These are phyloP conservation scores for Penicillium sp. DNA, from an alignment of 2,329 filamentous ascomycete species.

Conservation along the genomic window DNA sequence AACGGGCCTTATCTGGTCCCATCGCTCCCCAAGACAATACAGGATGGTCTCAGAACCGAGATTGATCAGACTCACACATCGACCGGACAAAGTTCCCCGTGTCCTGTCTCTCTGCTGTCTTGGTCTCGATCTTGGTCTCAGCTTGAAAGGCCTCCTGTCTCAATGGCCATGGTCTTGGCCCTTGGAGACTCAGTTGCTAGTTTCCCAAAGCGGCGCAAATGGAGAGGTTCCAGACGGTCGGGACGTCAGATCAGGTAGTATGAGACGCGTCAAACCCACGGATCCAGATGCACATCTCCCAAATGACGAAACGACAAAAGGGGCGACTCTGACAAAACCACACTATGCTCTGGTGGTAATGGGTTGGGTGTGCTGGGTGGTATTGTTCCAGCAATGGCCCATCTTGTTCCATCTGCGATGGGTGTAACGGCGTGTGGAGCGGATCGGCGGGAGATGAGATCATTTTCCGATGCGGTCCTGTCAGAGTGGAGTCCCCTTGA, in stretches of 20 bases:
- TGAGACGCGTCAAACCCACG: not conserved
- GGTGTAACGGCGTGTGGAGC: slow-evolving; percentile 3
- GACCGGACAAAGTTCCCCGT: too few relatives aligned
- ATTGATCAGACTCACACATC: too few relatives aligned
- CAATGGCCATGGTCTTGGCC: not conserved
- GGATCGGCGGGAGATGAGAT: slow-evolving; percentile 17
- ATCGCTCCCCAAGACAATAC: too few relatives aligned
- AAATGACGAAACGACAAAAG: not conserved
- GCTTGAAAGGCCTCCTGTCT: too few relatives aligned
- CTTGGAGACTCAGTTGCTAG: too few relatives aligned
- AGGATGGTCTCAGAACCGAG: not conserved
- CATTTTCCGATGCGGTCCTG: slow-evolving; percentile 7
- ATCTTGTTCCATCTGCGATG: not conserved
- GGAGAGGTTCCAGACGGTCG: slow-evolving; percentile 12
- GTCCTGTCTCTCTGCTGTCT: too few relatives aligned
- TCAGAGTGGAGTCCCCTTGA: not conserved
- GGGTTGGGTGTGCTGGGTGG: slow-evolving; percentile 1
- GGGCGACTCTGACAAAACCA: not conserved
- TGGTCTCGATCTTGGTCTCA: too few relatives aligned
- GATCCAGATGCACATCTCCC: not conserved
- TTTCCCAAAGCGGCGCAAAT: slow-evolving; percentile 17
- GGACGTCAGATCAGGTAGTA: slow-evolving; percentile 19
- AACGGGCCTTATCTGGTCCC: not conserved
- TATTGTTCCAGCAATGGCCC: slow-evolving; percentile 13
- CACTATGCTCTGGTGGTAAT: not conserved